Conservation (phyloP, 2,329 filamentous ascomycete species). For the Mycogone perniciosa region DNA sequence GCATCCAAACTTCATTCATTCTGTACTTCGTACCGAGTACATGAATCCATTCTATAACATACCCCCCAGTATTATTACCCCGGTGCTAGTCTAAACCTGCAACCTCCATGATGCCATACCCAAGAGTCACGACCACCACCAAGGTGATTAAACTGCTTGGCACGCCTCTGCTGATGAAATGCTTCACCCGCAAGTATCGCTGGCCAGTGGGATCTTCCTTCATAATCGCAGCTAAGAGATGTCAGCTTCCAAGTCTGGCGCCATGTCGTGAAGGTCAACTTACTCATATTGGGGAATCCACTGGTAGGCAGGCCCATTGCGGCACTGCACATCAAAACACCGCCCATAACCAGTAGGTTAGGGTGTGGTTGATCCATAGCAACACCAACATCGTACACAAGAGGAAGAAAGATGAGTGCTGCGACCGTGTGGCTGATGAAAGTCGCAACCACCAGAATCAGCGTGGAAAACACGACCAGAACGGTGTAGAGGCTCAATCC, state of each 20-base stretch:
- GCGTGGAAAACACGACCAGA: slow-evolving; percentile 71
- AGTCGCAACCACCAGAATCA: slow-evolving; percentile 90
- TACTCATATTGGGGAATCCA: slow-evolving; percentile 99
- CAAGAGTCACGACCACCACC: slow-evolving; percentile 75
- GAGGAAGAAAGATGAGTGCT: slow-evolving; percentile 85
- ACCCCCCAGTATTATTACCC: neutral
- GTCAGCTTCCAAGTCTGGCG: slow-evolving; percentile 16
- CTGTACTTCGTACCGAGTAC: too few relatives aligned
- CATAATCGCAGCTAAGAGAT: slow-evolving; percentile 79
- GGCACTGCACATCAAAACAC: slow-evolving; percentile 94
- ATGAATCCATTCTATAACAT: too few relatives aligned
- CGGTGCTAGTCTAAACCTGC: slow-evolving; percentile 48
- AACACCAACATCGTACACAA: slow-evolving; percentile 79
- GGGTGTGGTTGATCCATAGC: slow-evolving; percentile 86
- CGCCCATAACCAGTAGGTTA: slow-evolving; percentile 90
- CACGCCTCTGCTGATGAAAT: slow-evolving; percentile 91
- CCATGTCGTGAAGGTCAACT: slow-evolving; percentile 36
- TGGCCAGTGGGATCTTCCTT: slow-evolving; percentile 95
- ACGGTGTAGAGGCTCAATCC: slow-evolving; percentile 80
- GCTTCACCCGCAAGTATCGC: slow-evolving; percentile 83
- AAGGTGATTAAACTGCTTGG: slow-evolving; percentile 80
- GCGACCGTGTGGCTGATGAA: slow-evolving; percentile 98
- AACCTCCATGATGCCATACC: slow-evolving; percentile 83
- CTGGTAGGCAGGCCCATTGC: slow-evolving; percentile 92
- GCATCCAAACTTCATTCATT: too few relatives aligned